Base-by-base conservation (phyloP, 164 flowering plant genomes). In the Dillenia suffruticosa region DNA sequence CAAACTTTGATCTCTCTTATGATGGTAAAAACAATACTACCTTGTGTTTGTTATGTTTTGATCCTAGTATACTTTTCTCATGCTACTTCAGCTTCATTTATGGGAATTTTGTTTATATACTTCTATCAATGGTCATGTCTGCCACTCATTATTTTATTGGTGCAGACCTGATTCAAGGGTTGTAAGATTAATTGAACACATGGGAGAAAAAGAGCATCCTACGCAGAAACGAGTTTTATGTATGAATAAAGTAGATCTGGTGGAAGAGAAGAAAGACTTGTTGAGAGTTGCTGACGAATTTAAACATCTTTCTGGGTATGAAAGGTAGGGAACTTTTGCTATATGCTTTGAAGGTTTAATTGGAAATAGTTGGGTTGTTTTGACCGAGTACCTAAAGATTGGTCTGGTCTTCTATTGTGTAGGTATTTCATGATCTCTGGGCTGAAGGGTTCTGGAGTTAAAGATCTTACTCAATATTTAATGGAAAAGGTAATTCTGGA, bases 401-500 rank as follows among this genome's bases (percentile, higher is more conserved):
- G 9, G 44, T 70, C 24, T 26, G 44, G 46, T 8, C 49, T 56
- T 64, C 14, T 64, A 4, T 59, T 14, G 65, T 72, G 26, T 62
- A 94, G 97, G 80, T 70, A 69, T 67, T 95, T 89, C 79, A 86
- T 88, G 96, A 83, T 90, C 49, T 92, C 99, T 2, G 97, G 97
- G 64, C 78, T 95, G 63, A 92, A 88, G 79, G 99, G 99, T 60
- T 77, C 87, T 59, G 99, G 99, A 67, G 91, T 95, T 12, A 85
- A 85, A 76, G 90, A 87, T 71, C 92, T 95, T 55, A 63, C 81
- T 54, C 74, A 83, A 45, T 95, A 80, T 75, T 66, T 95, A 71
- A 78, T 81, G 87, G 94, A 87, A 51, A 97, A 90, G 96, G 99
- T 74, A 84, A 26, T 26, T 26, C 32, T 26, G 5, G 32, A 26